phyloP scores from a whole-genome alignment of 805 yeast genomes.

The Wickerhamiella siamensis region DNA sequence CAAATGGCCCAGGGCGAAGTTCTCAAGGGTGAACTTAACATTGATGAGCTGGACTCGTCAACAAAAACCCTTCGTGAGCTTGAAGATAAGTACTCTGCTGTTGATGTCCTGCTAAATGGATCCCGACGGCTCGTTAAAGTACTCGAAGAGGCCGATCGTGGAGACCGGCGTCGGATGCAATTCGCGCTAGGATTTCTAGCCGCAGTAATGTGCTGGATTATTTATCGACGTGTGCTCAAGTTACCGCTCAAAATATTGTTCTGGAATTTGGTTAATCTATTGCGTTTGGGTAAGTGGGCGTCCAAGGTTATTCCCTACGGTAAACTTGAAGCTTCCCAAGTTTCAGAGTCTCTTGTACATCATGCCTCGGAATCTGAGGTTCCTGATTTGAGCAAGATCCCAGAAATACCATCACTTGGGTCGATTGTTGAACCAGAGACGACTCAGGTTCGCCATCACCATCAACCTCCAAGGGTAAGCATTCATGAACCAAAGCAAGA shows the following conservation, averaged over 20 bases:
- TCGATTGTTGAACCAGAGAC: no score
- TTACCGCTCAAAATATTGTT: conserved; percentile 25
- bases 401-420: no score
- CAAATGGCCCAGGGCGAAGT: conserved; percentile 28
- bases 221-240: conserved; percentile 27
- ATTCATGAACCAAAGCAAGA: no score
- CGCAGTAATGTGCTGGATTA: conserved; percentile 24
- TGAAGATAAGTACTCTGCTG: conserved; percentile 25
- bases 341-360: no score
- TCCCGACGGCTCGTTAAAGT: conserved; percentile 25
- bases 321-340: no score
- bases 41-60: conserved; percentile 27
- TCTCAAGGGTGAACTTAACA: conserved; percentile 25
- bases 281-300: conserved; percentile 5
- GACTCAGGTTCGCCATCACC: no score
- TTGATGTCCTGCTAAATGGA: conserved; percentile 26
- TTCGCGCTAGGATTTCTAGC: conserved; percentile 26
- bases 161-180: conserved; percentile 28
- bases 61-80: conserved; percentile 24
- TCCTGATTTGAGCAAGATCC: no score
- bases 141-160: conserved; percentile 28
- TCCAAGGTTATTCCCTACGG: no score
- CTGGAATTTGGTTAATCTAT: conserved; percentile 18
- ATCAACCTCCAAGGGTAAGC: no score
- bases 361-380: no score